Evolutionary conservation across 2,329 filamentous ascomycete genomes (phyloP).

Genomic region (Onygena corvina): DNA sequence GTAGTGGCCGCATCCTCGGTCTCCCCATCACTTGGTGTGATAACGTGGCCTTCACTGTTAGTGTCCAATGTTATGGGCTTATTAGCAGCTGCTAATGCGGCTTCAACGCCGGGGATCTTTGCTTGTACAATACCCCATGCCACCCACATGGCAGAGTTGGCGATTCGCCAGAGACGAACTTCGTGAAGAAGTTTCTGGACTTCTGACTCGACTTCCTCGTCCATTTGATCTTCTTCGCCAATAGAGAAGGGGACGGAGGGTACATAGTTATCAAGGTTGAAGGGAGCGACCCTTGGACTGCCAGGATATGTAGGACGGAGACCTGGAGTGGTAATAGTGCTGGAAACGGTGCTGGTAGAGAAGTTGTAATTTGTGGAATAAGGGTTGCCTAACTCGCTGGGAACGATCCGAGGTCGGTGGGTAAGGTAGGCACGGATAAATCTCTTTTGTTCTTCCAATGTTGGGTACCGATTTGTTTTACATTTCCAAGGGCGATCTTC

Average conservation of each 20-base stretch:
- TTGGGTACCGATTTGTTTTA: slow-evolving; percentile 61
- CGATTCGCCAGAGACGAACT: slow-evolving; percentile 70
- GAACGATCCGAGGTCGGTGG: slow-evolving; percentile 51
- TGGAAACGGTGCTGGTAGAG: slow-evolving; percentile 34
- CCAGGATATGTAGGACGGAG: slow-evolving; percentile 21
- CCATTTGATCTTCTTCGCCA: slow-evolving; percentile 50
- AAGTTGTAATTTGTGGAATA: slow-evolving; percentile 37
- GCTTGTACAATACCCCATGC: slow-evolving; percentile 96
- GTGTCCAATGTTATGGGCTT: slow-evolving; percentile 7
- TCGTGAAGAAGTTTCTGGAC: slow-evolving; percentile 63
- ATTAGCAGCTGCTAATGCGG: slow-evolving; percentile 17
- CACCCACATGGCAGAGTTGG: slow-evolving; percentile 82
- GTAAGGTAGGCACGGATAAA: slow-evolving; percentile 80
- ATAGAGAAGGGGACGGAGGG: slow-evolving; percentile 30
- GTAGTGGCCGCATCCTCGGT: slow-evolving; percentile 9
- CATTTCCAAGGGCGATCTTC: slow-evolving; percentile 52
- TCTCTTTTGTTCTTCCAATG: slow-evolving; percentile 63
- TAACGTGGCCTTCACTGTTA: slow-evolving; percentile 11
- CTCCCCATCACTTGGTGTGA: not conserved
- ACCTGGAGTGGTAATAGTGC: slow-evolving; percentile 8
- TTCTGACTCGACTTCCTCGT: slow-evolving; percentile 54
- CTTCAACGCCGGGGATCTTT: slow-evolving; percentile 62
- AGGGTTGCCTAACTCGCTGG: slow-evolving; percentile 10
- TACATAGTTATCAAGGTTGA: slow-evolving; percentile 68
- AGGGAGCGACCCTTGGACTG: slow-evolving; percentile 41